These are phyloP conservation scores for Strobilomyces echinocephalus DNA, from an alignment of 768 basidiomycete species.

Conservation along the genomic window DNA sequence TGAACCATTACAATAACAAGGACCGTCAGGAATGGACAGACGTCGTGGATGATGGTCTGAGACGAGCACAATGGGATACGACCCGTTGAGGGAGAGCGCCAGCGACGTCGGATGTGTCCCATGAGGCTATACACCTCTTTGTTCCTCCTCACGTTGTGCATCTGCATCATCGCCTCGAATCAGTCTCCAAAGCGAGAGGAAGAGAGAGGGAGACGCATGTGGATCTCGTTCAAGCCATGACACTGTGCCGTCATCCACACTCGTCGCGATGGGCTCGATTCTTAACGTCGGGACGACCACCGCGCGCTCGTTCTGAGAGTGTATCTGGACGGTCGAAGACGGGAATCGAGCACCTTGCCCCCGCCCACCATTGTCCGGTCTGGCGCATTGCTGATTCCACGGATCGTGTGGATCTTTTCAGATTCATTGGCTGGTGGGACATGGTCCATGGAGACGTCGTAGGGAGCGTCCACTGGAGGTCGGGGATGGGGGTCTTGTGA, in stretches of 20 bases:
- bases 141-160: slow-evolving; percentile 73
- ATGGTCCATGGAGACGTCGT: slow-evolving; percentile 89
- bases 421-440: slow-evolving; percentile 76
- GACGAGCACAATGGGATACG: too few relatives aligned
- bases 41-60: too few relatives aligned
- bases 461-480: slow-evolving; percentile 77
- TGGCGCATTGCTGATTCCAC: slow-evolving; percentile 84
- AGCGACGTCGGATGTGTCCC: too few relatives aligned
- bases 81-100: too few relatives aligned
- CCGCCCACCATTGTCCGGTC: slow-evolving; percentile 84
- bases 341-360: too few relatives aligned
- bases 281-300: too few relatives aligned
- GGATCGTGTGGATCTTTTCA: slow-evolving; percentile 83
- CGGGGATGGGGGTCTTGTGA: slow-evolving; percentile 88
- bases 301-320: too few relatives aligned
- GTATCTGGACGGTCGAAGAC: too few relatives aligned
- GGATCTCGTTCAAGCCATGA: slow-evolving; percentile 93
- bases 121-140: slow-evolving; percentile 79
- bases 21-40: too few relatives aligned
- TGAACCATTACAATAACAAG: too few relatives aligned
- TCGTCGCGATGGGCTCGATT: slow-evolving; percentile 79
- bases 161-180: too few relatives aligned
- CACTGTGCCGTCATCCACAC: slow-evolving; percentile 84
- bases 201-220: slow-evolving; percentile 50
- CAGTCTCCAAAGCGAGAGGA: not conserved